These are phyloP conservation scores for Cucurbita argyrosperma DNA, from an alignment of 306 rosid species.

Conservation along the genomic window DNA sequence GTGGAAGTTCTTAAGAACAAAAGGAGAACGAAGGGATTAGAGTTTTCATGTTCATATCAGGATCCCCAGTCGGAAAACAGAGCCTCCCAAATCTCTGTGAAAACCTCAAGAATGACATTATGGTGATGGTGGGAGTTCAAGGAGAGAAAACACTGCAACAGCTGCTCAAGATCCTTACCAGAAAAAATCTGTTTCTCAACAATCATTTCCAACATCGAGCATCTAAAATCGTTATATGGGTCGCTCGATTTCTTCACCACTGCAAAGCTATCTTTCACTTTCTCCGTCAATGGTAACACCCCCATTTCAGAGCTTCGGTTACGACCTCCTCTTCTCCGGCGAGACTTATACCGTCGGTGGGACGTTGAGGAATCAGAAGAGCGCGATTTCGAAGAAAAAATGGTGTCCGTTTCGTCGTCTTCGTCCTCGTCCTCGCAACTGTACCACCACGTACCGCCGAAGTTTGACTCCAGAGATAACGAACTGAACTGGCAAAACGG, in stretches of 20 bases:
- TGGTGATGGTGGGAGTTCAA: slow-evolving; percentile 67
- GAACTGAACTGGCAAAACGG: slow-evolving; percentile 24
- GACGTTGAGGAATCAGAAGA: slow-evolving; percentile 65
- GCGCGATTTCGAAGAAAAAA: slow-evolving; percentile 59
- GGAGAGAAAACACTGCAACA: slow-evolving; percentile 72
- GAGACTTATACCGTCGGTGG: slow-evolving; percentile 17
- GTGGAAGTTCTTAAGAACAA: slow-evolving; percentile 4
- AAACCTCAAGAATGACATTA: slow-evolving; percentile 64
- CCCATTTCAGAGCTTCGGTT: slow-evolving; percentile 29
- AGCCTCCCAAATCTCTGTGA: slow-evolving; percentile 87
- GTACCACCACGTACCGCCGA: slow-evolving; percentile 53
- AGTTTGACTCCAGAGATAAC: slow-evolving; percentile 32
- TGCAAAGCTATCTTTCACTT: slow-evolving; percentile 72
- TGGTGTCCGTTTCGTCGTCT: slow-evolving; percentile 47
- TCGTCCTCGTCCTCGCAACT: slow-evolving; percentile 51
- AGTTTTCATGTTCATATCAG: slow-evolving; percentile 8
- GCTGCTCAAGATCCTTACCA: slow-evolving; percentile 57
- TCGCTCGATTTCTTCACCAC: slow-evolving; percentile 89
- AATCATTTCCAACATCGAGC: slow-evolving; percentile 92
- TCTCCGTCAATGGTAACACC: slow-evolving; percentile 44
- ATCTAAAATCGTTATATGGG: slow-evolving; percentile 81
- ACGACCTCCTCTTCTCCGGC: slow-evolving; percentile 9
- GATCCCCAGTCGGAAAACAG: slow-evolving; percentile 55
- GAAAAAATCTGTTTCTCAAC: slow-evolving; percentile 80
- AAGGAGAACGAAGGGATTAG: not conserved